Evolutionary conservation across 148 eudicot species (phyloP).

Genomic region (Rhododendron griersonianum): DNA sequence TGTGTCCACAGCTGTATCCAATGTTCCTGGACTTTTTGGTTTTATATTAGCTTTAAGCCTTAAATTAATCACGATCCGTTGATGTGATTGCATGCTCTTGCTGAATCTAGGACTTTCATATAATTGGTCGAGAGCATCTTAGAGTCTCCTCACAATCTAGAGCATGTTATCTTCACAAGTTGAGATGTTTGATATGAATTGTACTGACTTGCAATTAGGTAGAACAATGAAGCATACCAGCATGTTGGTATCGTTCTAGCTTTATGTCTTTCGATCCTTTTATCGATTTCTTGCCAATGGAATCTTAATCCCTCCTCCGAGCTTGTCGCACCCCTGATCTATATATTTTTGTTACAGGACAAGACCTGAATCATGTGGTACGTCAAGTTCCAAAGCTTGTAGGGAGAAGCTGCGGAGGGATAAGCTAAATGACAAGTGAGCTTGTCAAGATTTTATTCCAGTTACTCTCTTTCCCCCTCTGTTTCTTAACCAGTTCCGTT

Average conservation of each 20-base stretch:
- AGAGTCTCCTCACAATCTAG: background rate
- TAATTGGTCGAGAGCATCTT: background rate
- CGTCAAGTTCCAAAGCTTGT: conserved; percentile 75
- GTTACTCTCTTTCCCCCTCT: background rate
- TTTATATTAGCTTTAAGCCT: background rate
- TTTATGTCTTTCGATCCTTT: background rate
- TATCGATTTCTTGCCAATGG: background rate
- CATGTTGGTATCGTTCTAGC: background rate
- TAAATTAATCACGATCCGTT: background rate
- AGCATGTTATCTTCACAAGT: background rate
- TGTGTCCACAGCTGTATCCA: background rate
- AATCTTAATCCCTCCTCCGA: background rate
- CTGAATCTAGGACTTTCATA: background rate
- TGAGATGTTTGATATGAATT: background rate
- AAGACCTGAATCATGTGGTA: conserved; percentile 71
- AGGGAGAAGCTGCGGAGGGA: conserved; percentile 85
- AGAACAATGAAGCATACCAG: background rate
- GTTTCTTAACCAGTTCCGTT: conserved; percentile 3
- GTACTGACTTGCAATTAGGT: background rate
- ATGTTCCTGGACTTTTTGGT: background rate
- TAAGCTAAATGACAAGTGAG: conserved; percentile 70
- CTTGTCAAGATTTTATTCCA: background rate
- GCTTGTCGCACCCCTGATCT: background rate
- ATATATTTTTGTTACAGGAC: conserved; percentile 32
- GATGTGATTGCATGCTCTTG: background rate